These are phyloP conservation scores for Juglanconis sp. DNA, from an alignment of 2,329 filamentous ascomycete genomes.

Conservation along the genomic window DNA sequence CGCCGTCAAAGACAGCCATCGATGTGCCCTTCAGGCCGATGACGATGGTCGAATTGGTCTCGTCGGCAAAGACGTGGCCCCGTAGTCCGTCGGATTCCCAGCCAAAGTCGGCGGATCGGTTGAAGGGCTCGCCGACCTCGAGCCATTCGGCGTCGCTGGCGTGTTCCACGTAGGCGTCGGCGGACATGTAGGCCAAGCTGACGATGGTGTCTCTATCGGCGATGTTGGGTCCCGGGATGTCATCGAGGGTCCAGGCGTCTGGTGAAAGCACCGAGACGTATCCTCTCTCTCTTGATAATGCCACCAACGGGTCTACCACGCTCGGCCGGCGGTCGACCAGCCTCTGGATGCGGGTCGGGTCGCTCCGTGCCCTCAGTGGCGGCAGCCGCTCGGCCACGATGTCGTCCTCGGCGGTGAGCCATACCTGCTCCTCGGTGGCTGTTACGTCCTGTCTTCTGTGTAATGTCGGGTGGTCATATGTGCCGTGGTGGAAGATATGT, in stretches of 20 bases:
- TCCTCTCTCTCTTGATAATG: slow-evolving; percentile 66
- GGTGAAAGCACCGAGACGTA: slow-evolving; percentile 65
- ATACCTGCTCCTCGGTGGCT: slow-evolving; percentile 54
- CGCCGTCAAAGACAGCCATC: slow-evolving; percentile 90
- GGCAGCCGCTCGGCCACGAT: slow-evolving; percentile 48
- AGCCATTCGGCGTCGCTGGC: slow-evolving; percentile 76
- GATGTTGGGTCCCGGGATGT: slow-evolving; percentile 74
- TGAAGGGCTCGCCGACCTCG: slow-evolving; percentile 74
- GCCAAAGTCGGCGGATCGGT: slow-evolving; percentile 84
- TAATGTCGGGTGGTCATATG: slow-evolving; percentile 71
- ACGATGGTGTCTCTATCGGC: slow-evolving; percentile 82
- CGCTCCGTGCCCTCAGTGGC: slow-evolving; percentile 60
- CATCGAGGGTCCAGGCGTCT: slow-evolving; percentile 79
- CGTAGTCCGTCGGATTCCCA: slow-evolving; percentile 87
- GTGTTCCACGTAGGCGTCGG: slow-evolving; percentile 80
- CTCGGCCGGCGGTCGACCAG: slow-evolving; percentile 73
- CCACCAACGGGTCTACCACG: slow-evolving; percentile 75
- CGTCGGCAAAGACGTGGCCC: slow-evolving; percentile 88
- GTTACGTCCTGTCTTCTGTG: slow-evolving; percentile 73
- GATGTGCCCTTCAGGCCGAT: slow-evolving; percentile 92
- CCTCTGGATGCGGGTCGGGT: slow-evolving; percentile 69
- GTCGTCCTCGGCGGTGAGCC: slow-evolving; percentile 59
- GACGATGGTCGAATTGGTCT: slow-evolving; percentile 79
- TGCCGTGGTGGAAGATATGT: slow-evolving; percentile 91
- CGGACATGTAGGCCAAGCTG: slow-evolving; percentile 81